Evolutionary conservation across 192 early-diverging fungal species (phyloP), one percentile per base, ranked within the genome.

Genomic region (Coemansia sp.): DNA sequence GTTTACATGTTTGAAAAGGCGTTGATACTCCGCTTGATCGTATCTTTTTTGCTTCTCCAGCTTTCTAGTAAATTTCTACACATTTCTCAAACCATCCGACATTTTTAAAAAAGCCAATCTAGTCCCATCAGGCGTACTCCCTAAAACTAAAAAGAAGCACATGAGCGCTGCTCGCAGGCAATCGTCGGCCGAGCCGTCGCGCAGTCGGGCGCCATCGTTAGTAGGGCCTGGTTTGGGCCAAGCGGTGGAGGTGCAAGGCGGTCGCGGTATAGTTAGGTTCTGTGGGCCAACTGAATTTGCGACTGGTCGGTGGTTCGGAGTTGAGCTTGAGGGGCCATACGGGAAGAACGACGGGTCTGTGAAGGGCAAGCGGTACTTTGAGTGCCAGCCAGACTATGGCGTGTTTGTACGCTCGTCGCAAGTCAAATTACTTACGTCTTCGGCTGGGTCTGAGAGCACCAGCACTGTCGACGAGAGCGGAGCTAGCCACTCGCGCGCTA

Each of bases 221-320:
- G 48, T 37, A 20, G 75, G 69, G 6, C 60, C 61, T 0, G 53
- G 37, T 2, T n/a, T 84, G n/a, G 82, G 82, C 14, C 69, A 85
- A 37, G 81, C 84, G 18, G 87, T 87, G 40, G 84, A 85, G 34
- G 79, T 82, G 53, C 83, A 88, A 60, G 85, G 85, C 11, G 70
- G 76, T 18, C 56, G 53, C 28, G 92, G 92, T 2, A 86, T 79
- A 28, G 87, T 98, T 37, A 87, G 92, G n/a, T 97, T 87, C 78
- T 82, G 86, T 21, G 96, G 95, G 7, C 58, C 73, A 2, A 98
- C 96, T 0, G 77, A 81, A 5, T 98, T 98, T 74, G 86, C 89
- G 14, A 56, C 90, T 0, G 96, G 96, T 16, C 76, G 83, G 65
- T 98, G 95, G 95, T 84, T 95, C 38, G 96, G 96, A 33, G 79